Evolutionary conservation across 2,329 filamentous ascomycete species (phyloP), one percentile per base, ranked within the genome.

Genomic region (Xylaria sp.): DNA sequence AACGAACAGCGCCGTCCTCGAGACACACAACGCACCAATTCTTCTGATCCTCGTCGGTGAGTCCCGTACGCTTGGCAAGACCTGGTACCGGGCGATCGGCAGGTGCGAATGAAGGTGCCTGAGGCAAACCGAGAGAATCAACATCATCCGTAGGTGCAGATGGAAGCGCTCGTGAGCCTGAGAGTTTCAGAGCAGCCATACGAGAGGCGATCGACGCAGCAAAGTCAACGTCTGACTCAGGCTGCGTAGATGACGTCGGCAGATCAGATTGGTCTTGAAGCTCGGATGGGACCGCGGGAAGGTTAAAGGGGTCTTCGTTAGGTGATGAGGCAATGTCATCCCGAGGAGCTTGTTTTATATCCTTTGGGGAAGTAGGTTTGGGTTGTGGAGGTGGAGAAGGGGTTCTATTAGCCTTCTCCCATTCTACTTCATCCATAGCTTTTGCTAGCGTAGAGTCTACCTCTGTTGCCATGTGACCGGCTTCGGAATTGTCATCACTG

Each of bases 11-110:
- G 0, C 91, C 93, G 76, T 96, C 92, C 67, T 94, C 92, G 56
- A 91, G 89, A 77, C 94, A 97, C 10, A 96, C 94, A 39, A 90
- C 87, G 78, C 94, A 97, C 92, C 93, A 97, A 0, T 86, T 88
- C 51, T 91, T 89, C 70, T 91, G 85, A 74, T 95, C 92, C 41
- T 91, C 90, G 74, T 94, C 91, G 0, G 90, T 88, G 76, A 86
- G 89, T 57, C 81, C 82, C 2, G 78, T 80, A 51, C 77, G 79
- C 62, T 79, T 81, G 18, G 77, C 77, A 5, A 85, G 77, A 4
- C 81, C 79, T n/a, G 79, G 80, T 18, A 79, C 74, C 2, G 80
- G 79, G 8, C 79, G 79, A 46, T 84, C 82, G 6, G 80, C 80
- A 0, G 86, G 87, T n/a, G 76, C 78, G 69, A 84, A 85, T 0